These are phyloP conservation scores for Russula vinacea DNA, from an alignment of 768 basidiomycete genomes.

Conservation along the genomic window DNA sequence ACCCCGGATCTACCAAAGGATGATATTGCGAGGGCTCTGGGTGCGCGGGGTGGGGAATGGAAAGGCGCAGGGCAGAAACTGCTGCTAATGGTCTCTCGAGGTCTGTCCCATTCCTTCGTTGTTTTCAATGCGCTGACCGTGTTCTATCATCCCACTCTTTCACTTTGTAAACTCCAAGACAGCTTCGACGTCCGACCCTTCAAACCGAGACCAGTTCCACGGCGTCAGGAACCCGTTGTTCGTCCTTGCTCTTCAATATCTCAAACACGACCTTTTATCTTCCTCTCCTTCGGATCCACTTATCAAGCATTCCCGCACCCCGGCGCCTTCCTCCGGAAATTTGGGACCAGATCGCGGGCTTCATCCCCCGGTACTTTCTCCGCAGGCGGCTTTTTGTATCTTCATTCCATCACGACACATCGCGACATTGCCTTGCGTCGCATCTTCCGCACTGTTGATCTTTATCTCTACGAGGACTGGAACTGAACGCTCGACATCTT, in stretches of 20 bases:
- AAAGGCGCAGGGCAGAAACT: slow-evolving; percentile 54
- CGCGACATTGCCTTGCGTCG: slow-evolving; percentile 60
- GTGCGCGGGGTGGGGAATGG: slow-evolving; percentile 59
- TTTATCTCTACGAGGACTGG: slow-evolving; percentile 65
- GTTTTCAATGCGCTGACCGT: neutral
- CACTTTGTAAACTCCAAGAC: slow-evolving; percentile 56
- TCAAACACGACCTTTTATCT: slow-evolving; percentile 4
- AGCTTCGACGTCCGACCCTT: slow-evolving; percentile 57
- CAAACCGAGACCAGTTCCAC: slow-evolving; percentile 50
- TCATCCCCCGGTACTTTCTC: slow-evolving; percentile 63
- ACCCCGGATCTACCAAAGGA: slow-evolving; percentile 54
- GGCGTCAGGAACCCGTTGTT: slow-evolving; percentile 50
- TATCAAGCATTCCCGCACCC: slow-evolving; percentile 53
- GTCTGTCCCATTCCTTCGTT: slow-evolving; percentile 36
- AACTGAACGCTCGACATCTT: slow-evolving; percentile 64
- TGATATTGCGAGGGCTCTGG: slow-evolving; percentile 52
- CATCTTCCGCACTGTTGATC: slow-evolving; percentile 65
- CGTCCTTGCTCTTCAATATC: slow-evolving; percentile 27
- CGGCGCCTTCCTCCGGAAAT: slow-evolving; percentile 63
- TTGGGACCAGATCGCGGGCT: slow-evolving; percentile 62
- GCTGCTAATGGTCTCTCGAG: slow-evolving; percentile 58
- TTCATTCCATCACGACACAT: slow-evolving; percentile 57
- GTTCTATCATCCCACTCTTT: neutral
- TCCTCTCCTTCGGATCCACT: slow-evolving; percentile 45
- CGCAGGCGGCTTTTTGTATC: slow-evolving; percentile 69